Conservation (phyloP, 2,329 filamentous ascomycete genomes). For the Ophioceras dolichostomum region DNA sequence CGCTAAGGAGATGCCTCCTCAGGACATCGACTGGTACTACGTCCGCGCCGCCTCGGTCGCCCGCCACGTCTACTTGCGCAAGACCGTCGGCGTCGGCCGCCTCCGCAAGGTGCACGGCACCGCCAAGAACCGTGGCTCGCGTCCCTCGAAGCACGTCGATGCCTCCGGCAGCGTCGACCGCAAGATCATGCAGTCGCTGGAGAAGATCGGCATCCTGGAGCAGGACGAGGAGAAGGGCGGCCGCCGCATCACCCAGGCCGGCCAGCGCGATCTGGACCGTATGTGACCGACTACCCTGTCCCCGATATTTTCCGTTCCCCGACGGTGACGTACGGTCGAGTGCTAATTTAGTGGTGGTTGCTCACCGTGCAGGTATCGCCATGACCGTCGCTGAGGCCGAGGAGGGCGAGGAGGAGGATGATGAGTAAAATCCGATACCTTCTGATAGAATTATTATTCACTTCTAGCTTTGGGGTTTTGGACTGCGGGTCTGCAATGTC, state of each 20-base stretch:
- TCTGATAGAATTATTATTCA: no score
- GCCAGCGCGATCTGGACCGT: conserved; percentile 97
- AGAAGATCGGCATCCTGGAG: conserved; percentile 99
- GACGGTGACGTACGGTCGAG: no score
- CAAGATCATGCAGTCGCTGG: conserved; percentile 92
- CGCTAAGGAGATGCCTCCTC: conserved; percentile 94
- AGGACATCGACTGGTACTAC: conserved; percentile 97
- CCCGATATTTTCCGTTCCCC: no score
- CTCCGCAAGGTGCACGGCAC: conserved; percentile 86
- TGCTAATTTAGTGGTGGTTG: no score
- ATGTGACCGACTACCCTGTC: conserved; percentile 13
- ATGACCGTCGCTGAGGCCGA: conserved; percentile 67
- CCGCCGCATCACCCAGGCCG: conserved; percentile 93
- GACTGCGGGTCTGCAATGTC: conserved; percentile 1
- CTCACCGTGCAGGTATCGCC: conserved; percentile 46
- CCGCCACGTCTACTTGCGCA: conserved; percentile 98
- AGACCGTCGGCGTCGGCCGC: conserved; percentile 94
- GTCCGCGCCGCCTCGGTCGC: conserved; percentile 87
- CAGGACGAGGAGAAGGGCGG: conserved; percentile 97
- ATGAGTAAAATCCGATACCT: conserved; percentile 38
- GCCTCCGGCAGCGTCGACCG: conserved; percentile 93
- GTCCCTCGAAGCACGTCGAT: conserved; percentile 89
- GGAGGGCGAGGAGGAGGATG: conserved; percentile 52
- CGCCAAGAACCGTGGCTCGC: conserved; percentile 91
- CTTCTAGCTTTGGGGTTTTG: conserved; percentile 1